Evolutionary conservation across 2,329 filamentous ascomycete species (phyloP).

Genomic region (Aspergillus pseudoglaucus): DNA sequence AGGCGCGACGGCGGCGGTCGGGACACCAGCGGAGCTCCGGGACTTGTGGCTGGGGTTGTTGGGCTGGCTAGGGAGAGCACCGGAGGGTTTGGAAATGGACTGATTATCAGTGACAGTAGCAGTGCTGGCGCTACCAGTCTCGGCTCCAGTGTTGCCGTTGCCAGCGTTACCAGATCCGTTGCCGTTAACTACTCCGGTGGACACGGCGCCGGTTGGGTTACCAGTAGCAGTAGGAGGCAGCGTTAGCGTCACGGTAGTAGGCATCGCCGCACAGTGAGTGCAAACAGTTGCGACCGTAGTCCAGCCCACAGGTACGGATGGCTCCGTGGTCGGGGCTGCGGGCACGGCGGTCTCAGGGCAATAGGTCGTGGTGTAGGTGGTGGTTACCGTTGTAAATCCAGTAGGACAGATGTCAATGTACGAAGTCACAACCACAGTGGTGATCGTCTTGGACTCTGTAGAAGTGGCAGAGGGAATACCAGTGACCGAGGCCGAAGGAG

Average conservation of each 20-base stretch:
- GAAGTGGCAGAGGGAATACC: slow-evolving; percentile 7
- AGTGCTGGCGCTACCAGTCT: no score
- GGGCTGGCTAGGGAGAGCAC: not conserved
- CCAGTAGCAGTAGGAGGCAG: slow-evolving; percentile 13
- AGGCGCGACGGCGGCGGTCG: not conserved
- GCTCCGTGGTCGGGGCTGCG: slow-evolving; percentile 20
- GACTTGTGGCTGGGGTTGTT: not conserved
- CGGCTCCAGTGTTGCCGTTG: no score
- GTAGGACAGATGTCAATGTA: slow-evolving; percentile 39
- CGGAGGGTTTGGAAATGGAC: no score
- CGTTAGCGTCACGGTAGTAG: slow-evolving; percentile 34
- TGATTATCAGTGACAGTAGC: no score
- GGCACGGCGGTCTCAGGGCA: slow-evolving; percentile 26
- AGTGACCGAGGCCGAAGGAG: not conserved
- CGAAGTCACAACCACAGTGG: slow-evolving; percentile 34
- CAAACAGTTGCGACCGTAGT: slow-evolving; percentile 37
- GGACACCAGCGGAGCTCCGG: not conserved
- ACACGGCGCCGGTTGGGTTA: not conserved
- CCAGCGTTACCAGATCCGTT: no score
- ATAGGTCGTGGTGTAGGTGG: slow-evolving; percentile 32
- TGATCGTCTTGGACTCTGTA: slow-evolving; percentile 21
- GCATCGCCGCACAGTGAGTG: slow-evolving; percentile 31
- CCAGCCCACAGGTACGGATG: slow-evolving; percentile 30
- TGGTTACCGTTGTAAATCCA: slow-evolving; percentile 37
- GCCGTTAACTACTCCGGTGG: not conserved